Percentiles rank a stretch among this genome's conserved stretches.
These are phyloP conservation scores for Xeromyces bisporus DNA, from an alignment of 495 filamentous ascomycete species.

Conservation along the genomic window DNA sequence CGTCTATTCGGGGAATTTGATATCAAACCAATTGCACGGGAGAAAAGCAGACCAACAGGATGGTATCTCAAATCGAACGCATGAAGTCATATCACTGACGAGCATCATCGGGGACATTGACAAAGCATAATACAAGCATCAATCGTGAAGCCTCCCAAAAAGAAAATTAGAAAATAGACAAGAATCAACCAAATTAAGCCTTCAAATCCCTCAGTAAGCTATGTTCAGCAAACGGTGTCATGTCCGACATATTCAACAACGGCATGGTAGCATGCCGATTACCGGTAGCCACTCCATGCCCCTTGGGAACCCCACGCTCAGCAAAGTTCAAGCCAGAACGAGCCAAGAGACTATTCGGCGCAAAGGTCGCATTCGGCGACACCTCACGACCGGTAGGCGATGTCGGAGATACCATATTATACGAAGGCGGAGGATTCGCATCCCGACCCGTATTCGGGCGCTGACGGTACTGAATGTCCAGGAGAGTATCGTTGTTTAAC, in stretches of 20 bases:
- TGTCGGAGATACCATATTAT: slow-evolving; percentile 1
- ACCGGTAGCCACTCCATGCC: slow-evolving; percentile 37
- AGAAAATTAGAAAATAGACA: no score
- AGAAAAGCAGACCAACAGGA: no score
- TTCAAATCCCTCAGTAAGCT: slow-evolving; percentile 30
- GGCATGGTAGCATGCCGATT: slow-evolving; percentile 33
- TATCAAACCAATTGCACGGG: no score
- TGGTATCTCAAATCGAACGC: no score
- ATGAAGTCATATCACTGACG: no score
- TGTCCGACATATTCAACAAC: slow-evolving; percentile 37
- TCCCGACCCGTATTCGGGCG: slow-evolving; percentile 17
- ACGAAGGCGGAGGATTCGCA: slow-evolving; percentile 7
- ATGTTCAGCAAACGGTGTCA: slow-evolving; percentile 35
- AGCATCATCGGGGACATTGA: no score
- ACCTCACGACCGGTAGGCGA: slow-evolving; percentile 7
- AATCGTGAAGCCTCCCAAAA: no score
- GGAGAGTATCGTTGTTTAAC: neutral
- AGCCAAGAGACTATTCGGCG: slow-evolving; percentile 23
- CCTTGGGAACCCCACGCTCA: slow-evolving; percentile 8
- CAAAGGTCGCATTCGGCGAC: slow-evolving; percentile 14
- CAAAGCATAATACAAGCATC: no score
- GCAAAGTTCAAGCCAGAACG: slow-evolving; percentile 8
- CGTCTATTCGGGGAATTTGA: no score
- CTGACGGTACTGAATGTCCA: slow-evolving; percentile 9
- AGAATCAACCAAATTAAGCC: neutral